Evolutionary conservation across 106 monocot species (phyloP), one percentile per base, ranked within the genome.

Genomic region (Platanthera zijinensis): DNA sequence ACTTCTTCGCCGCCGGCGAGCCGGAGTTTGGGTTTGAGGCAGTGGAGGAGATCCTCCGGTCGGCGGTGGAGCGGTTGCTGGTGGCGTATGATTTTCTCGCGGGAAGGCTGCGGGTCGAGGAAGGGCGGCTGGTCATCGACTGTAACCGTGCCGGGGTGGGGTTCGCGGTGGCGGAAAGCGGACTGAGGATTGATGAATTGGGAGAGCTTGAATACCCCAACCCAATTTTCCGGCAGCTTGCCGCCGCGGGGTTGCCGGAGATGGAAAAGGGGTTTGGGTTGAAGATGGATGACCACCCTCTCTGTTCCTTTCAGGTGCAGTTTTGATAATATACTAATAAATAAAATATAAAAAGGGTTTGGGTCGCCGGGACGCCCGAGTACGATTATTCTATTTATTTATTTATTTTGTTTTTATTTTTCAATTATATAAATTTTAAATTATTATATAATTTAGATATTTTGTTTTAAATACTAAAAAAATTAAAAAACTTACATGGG

Each of bases 1-100:
- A 82, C 57, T 90, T 90, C 83, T 90, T 90, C 87, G 28, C 49
- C 7, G 76, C 80, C 6, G 76, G 48, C 3, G 21, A 61, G 7
- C 63, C 66, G 10, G 59, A 72, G 19, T 83, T 78, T 73, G 48
- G 83, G 2, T 10, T 57, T 0, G 63, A 75, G 19, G 6, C 14
- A 5, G 76, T 83, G 6, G 73, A 18, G 17, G 75, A 80, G 69
- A 87, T 30, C 70, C 48, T 82, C 4, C 53, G 64, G 50, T 66
- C 57, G 7, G 83, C 78, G 1, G 8, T 85, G 47, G 78, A 80
- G 69, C 50, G 48, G 69, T 61, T 83, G 68, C 82, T 88, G 1
- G 75, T 78, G 9, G 54, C 72, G 0, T 90, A 90, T 57, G 80
- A 90, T 19, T 87, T 81, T 63, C 48, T 87, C 32, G 87, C 84